Percentiles rank a stretch among this genome's conserved stretches.
These are phyloP conservation scores for Acrodontium crateriforme DNA, from an alignment of 2,329 filamentous ascomycete genomes.

Conservation along the genomic window DNA sequence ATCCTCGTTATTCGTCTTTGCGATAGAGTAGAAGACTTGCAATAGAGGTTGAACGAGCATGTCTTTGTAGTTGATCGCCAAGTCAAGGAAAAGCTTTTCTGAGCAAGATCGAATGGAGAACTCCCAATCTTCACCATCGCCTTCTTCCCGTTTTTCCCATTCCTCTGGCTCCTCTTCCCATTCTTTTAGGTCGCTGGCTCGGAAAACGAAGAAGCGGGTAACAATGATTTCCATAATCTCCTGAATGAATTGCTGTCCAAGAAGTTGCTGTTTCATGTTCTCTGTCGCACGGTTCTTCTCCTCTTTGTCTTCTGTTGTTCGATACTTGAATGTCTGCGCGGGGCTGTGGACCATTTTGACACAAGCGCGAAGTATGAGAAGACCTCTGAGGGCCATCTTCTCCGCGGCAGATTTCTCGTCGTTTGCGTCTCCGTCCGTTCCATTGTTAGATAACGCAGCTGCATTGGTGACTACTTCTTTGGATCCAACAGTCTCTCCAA, in stretches of 20 bases:
- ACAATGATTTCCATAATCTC: slow-evolving; percentile 77
- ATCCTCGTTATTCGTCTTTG: slow-evolving; percentile 49
- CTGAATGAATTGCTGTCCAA: slow-evolving; percentile 62
- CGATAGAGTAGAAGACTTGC: slow-evolving; percentile 67
- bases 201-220: slow-evolving; percentile 76
- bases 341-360: slow-evolving; percentile 75
- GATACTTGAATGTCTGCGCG: slow-evolving; percentile 70
- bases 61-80: slow-evolving; percentile 77
- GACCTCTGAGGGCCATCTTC: slow-evolving; percentile 66
- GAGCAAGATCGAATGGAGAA: slow-evolving; percentile 86
- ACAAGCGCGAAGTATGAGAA: slow-evolving; percentile 70
- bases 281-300: slow-evolving; percentile 59
- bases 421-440: slow-evolving; percentile 29
- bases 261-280: slow-evolving; percentile 56
- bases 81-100: slow-evolving; percentile 84
- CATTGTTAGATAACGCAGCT: slow-evolving; percentile 26
- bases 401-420: slow-evolving; percentile 41
- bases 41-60: slow-evolving; percentile 68
- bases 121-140: slow-evolving; percentile 72
- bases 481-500: slow-evolving; percentile 59
- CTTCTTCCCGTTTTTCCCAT: slow-evolving; percentile 85
- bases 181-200: slow-evolving; percentile 68
- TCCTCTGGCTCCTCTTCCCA: slow-evolving; percentile 94
- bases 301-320: slow-evolving; percentile 56
- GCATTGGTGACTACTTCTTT: slow-evolving; percentile 23